Evolutionary conservation across 2,329 filamentous ascomycete species (phyloP).

Genomic region (Cladosporium sp.): DNA sequence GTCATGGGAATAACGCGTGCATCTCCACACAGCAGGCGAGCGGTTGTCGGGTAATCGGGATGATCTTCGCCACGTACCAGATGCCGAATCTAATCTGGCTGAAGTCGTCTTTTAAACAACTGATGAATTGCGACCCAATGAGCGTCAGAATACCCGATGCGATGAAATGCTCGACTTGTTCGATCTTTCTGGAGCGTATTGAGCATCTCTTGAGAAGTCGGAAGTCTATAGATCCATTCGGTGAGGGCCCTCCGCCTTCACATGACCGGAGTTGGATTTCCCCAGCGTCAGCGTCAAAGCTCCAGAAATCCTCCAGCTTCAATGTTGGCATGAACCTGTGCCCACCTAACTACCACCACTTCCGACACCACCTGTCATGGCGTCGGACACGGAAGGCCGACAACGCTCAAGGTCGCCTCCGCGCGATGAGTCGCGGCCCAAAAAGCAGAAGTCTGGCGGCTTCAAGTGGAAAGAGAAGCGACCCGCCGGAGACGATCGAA

Average conservation of each 20-base stretch:
- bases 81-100: background rate
- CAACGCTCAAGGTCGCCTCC: constrained; percentile 30
- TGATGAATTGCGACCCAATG: no score
- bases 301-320: constrained; percentile 4
- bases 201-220: no score
- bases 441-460: constrained; percentile 29
- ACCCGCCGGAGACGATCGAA: constrained; percentile 19
- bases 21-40: constrained; percentile 10
- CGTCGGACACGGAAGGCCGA: constrained; percentile 3
- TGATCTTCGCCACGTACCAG: constrained; percentile 4
- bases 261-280: no score
- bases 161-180: no score
- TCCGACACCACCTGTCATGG: constrained; percentile 3
- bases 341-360: no score
- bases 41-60: constrained; percentile 9
- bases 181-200: no score
- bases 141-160: no score
- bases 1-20: constrained; percentile 9
- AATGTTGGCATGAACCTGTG: background rate
- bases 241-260: no score
- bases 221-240: no score
- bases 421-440: constrained; percentile 21
- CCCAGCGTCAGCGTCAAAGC: constrained; percentile 6
- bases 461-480: constrained; percentile 37
- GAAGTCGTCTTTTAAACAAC: no score